These are phyloP conservation scores for Chaetomium sp. DNA, from an alignment of 2,329 filamentous ascomycete species.

Conservation along the genomic window DNA sequence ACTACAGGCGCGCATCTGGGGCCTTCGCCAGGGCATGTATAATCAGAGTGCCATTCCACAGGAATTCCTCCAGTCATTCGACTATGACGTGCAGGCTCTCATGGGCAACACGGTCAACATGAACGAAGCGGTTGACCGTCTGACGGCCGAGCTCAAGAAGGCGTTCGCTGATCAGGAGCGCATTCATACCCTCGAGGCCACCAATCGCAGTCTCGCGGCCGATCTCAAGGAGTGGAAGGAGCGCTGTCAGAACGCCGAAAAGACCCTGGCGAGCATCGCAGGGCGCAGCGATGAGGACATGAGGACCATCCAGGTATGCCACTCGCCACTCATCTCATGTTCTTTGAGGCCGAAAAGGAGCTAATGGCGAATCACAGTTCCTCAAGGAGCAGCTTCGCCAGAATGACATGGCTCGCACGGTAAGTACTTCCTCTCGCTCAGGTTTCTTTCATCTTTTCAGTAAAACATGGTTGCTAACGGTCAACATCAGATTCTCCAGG, in stretches of 20 bases:
- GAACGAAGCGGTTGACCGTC: constrained; percentile 8
- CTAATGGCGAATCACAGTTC: constrained; percentile 10
- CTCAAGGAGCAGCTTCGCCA: constrained; percentile 25
- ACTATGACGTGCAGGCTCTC: constrained; percentile 22
- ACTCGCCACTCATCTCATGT: neutral
- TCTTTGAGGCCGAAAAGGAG: neutral
- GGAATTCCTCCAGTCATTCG: constrained; percentile 14
- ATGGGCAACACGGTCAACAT: constrained; percentile 16
- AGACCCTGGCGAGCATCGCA: neutral
- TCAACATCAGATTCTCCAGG: constrained; percentile 24
- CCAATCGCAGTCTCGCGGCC: constrained; percentile 1
- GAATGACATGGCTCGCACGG: constrained; percentile 16
- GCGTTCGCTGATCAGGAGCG: neutral
- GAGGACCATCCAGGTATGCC: constrained; percentile 24
- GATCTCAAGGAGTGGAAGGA: constrained; percentile 17
- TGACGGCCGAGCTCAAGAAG: constrained; percentile 14
- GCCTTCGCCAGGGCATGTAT: constrained; percentile 20
- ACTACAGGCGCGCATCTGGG: constrained; percentile 24
- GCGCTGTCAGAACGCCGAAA: neutral
- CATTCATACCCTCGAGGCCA: neutral
- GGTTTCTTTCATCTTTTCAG: neutral
- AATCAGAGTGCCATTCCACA: neutral
- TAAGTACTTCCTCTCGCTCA: neutral
- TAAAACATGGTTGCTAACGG: constrained; percentile 5
- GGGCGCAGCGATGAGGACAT: constrained; percentile 17